Conservation (phyloP, 352 stramenopile species). For the Phytophthora vignae region DNA sequence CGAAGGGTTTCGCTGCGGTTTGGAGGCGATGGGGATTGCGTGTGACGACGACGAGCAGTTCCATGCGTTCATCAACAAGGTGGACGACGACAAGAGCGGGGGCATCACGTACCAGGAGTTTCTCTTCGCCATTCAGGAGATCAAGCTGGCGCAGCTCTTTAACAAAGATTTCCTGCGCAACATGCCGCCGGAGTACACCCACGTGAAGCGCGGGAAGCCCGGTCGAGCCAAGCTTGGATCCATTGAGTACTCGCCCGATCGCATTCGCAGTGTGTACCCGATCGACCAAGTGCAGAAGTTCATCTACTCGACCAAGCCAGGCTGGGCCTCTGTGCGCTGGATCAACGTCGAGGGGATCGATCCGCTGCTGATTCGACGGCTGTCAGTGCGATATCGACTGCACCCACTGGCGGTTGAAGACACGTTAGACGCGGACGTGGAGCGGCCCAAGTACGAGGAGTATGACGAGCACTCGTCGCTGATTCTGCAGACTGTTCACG, state of each 20-base stretch:
- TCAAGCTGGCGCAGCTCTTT: constrained; percentile 90
- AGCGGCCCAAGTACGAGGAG: constrained; percentile 87
- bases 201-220: constrained; percentile 19
- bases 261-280: constrained; percentile 78
- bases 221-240: constrained; percentile 52
- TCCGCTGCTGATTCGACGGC: constrained; percentile 65
- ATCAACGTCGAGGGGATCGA: constrained; percentile 80
- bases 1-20: constrained; percentile 72
- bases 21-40: constrained; percentile 82
- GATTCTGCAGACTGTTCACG: constrained; percentile 72
- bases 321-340: constrained; percentile 82
- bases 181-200: constrained; percentile 38
- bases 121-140: constrained; percentile 86
- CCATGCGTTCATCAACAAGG: constrained; percentile 72
- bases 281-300: constrained; percentile 82
- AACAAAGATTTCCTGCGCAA: constrained; percentile 65
- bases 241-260: constrained; percentile 83
- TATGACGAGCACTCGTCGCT: constrained; percentile 88
- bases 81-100: constrained; percentile 85
- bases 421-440: constrained; percentile 75
- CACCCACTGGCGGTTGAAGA: constrained; percentile 89
- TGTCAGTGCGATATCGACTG: constrained; percentile 88
- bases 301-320: constrained; percentile 83
- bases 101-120: constrained; percentile 89
- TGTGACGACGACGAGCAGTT: constrained; percentile 77